phyloP scores from a whole-genome alignment of 2,329 filamentous ascomycete genomes.

The Phaeosphaeriaceae sp. region DNA sequence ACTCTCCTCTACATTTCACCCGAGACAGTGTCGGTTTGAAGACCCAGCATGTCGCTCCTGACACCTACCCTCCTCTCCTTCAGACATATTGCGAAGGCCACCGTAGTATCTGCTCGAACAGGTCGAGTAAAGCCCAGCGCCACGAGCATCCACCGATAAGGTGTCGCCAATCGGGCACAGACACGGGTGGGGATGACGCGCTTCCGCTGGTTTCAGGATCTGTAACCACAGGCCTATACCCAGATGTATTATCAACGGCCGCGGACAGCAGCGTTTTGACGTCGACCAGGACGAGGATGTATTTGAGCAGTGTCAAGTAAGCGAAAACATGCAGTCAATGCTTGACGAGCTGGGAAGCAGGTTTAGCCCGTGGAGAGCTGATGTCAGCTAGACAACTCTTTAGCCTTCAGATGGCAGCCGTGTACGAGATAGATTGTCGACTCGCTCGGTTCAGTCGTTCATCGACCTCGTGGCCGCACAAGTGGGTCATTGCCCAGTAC shows the following conservation, averaged over 20 bases:
- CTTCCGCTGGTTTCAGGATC: conserved; percentile 1
- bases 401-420: no score
- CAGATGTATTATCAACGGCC: background rate
- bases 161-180: background rate
- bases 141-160: background rate
- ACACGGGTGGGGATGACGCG: background rate
- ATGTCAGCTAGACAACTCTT: background rate
- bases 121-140: background rate
- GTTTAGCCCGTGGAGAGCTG: background rate
- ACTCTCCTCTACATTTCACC: no score
- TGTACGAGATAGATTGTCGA: background rate
- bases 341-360: background rate
- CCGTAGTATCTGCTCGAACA: no score
- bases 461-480: background rate
- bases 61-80: no score
- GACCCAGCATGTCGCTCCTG: no score
- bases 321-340: background rate
- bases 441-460: background rate
- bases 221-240: background rate
- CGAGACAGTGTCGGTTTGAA: no score
- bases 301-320: background rate
- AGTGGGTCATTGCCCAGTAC: background rate
- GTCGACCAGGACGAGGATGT: conserved; percentile 8
- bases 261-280: conserved; percentile 6
- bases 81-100: no score